Base-by-base conservation (phyloP, 2,329 filamentous ascomycete species). In the Aspergillaceae sp. region DNA sequence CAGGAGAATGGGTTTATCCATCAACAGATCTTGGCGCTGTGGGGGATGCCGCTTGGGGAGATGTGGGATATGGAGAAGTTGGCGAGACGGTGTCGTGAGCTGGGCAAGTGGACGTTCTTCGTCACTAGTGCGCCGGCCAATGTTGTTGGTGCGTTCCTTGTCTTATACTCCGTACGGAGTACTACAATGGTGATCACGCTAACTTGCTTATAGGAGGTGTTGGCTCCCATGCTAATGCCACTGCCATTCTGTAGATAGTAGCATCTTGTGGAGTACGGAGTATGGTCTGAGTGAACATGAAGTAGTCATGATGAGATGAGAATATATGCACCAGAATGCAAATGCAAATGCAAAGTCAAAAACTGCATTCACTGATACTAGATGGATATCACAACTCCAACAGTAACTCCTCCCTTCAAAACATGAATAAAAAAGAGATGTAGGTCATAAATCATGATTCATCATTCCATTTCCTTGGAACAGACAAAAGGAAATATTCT, bases 1-100 rank as follows among this genome's bases (percentile, higher is more conserved):
- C 52, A 61, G 29, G 38, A 50, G 27, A 61, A 63, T 40, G 48
- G 46, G 7, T 59, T 60, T 53, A 50, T 71, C 50, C 69, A 71
- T 52, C 64, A 71, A 56, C 65, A 63, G 48, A 58, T 71, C 29
- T 46, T 71, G 34, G 63, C 68, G 29, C 49, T 71, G n/a, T 71
- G 68, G 68, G 69, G 69, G 1, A 67, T 69, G 61, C 68, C 68
- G 34, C 43, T 72, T 48, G 68, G 69, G 2, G 69, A 72, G 54
- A 71, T 72, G 68, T 67, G 68, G 60, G 63, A 72, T 63, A 53
- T 72, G 49, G 68, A 72, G 48, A 55, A 43, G 27, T 46, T 71
- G 43, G 61, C 63, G 19, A 46, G 44, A 40, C 57, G 62, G 45
- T 70, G 66, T 56, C 56, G 62, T 47, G 60, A 63, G 51, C 42